phyloP scores from a whole-genome alignment of 768 basidiomycete species.

The Mycena galopus region DNA sequence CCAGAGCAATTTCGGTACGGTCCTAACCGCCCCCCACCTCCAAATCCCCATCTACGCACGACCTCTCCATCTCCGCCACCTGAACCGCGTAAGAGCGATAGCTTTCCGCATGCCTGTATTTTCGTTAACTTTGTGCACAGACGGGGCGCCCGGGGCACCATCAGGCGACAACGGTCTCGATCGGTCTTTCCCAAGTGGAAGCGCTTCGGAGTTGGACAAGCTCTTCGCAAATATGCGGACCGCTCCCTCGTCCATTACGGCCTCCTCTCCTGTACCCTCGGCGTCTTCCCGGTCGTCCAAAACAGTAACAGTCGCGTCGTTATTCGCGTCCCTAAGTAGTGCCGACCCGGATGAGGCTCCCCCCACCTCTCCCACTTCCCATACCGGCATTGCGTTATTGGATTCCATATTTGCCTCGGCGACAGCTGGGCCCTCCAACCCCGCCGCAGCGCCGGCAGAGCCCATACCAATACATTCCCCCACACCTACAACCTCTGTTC shows the following conservation, averaged over 20 bases:
- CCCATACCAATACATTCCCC: slow-evolving; percentile 32
- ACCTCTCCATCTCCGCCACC: slow-evolving; percentile 42
- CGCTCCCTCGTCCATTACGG: slow-evolving; percentile 36
- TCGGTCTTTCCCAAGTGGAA: slow-evolving; percentile 37
- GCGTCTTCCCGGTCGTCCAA: slow-evolving; percentile 43
- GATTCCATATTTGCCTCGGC: slow-evolving; percentile 84
- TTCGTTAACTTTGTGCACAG: neutral
- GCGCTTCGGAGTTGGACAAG: slow-evolving; percentile 59
- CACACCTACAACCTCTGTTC: slow-evolving; percentile 33
- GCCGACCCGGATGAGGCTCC: slow-evolving; percentile 37
- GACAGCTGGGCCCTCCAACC: slow-evolving; percentile 36
- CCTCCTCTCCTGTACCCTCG: slow-evolving; percentile 24
- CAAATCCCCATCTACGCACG: slow-evolving; percentile 54
- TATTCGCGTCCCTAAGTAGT: slow-evolving; percentile 57
- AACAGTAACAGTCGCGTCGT: slow-evolving; percentile 60
- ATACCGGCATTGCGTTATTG: slow-evolving; percentile 70
- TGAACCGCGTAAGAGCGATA: slow-evolving; percentile 34
- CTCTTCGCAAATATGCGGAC: slow-evolving; percentile 58
- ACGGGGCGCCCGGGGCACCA: neutral
- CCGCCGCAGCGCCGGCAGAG: slow-evolving; percentile 8
- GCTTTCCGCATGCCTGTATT: neutral
- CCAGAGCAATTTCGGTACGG: slow-evolving; percentile 81
- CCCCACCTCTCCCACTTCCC: slow-evolving; percentile 40
- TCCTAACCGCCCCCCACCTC: slow-evolving; percentile 74
- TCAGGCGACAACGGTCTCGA: slow-evolving; percentile 22